A percentile compares a stretch with the other conserved stretches of the same genome.
These are phyloP conservation scores for Quercus parvula DNA, from an alignment of 306 rosid genomes.

Conservation along the genomic window DNA sequence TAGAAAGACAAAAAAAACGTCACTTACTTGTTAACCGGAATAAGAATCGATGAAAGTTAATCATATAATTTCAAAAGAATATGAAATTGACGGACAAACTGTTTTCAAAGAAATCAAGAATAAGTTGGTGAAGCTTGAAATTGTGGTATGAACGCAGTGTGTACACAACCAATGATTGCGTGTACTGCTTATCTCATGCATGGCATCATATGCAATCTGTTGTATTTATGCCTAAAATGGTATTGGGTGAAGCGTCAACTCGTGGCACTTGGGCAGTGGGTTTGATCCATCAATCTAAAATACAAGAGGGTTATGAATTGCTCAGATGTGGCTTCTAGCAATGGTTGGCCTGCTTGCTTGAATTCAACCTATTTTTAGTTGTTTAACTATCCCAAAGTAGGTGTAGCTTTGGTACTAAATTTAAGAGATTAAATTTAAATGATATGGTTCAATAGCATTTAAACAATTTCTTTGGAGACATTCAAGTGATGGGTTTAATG, in stretches of 20 bases:
- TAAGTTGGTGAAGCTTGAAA: background rate
- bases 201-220: background rate
- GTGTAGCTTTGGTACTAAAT: too few relatives aligned
- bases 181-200: background rate
- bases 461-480: too few relatives aligned
- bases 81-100: background rate
- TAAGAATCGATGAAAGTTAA: background rate
- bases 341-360: background rate
- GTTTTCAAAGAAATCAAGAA: background rate
- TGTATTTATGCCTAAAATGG: too few relatives aligned
- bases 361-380: background rate
- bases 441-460: too few relatives aligned
- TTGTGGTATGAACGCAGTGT: too few relatives aligned
- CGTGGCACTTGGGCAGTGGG: background rate
- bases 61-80: background rate
- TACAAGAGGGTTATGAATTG: background rate
- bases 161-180: too few relatives aligned
- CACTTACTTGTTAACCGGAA: background rate
- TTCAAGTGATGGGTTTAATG: too few relatives aligned
- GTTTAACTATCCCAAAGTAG: background rate
- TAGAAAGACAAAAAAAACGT: background rate
- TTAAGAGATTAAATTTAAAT: too few relatives aligned
- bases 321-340: background rate
- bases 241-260: too few relatives aligned
- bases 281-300: background rate